Percentiles rank a stretch among this genome's conserved stretches.
phyloP scores from a whole-genome alignment of 768 basidiomycete species.

The Suillus discolor region DNA sequence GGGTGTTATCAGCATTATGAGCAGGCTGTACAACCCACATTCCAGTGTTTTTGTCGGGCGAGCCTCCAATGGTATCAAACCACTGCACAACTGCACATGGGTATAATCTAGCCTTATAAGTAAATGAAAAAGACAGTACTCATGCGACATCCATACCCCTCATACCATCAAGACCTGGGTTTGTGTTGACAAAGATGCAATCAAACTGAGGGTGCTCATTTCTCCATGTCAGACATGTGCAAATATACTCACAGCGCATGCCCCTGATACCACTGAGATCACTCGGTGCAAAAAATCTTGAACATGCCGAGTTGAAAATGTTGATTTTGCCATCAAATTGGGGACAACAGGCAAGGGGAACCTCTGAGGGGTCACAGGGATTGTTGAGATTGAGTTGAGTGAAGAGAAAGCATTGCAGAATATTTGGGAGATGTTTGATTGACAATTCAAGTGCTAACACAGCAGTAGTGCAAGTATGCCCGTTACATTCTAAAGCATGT shows the following conservation, averaged over 20 bases:
- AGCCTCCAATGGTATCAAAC: conserved; percentile 6
- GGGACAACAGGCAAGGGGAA: conserved; percentile 14
- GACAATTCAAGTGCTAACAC: neutral
- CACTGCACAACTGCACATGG: conserved; percentile 10
- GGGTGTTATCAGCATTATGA: neutral
- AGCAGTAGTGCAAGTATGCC: conserved; percentile 16
- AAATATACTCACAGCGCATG: conserved; percentile 13
- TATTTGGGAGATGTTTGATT: neutral
- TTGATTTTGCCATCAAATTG: conserved; percentile 4
- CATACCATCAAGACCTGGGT: conserved; percentile 3
- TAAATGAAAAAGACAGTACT: conserved; percentile 14
- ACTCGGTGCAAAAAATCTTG: conserved; percentile 12
- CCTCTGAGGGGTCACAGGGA: neutral
- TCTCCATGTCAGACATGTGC: conserved; percentile 4
- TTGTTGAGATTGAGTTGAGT: neutral
- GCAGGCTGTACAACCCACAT: conserved; percentile 16
- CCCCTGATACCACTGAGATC: neutral
- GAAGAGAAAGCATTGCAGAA: conserved; percentile 8
- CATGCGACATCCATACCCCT: conserved; percentile 6
- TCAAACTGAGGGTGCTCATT: neutral
- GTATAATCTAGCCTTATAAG: neutral
- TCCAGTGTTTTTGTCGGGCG: conserved; percentile 6
- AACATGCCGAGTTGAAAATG: conserved; percentile 6
- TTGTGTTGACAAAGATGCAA: conserved; percentile 12
- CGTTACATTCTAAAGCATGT: conserved; percentile 12